A percentile compares a stretch with the other conserved stretches of the same genome.
phyloP scores from a whole-genome alignment of 2,329 filamentous ascomycete species.

The Arthrobotrys pseudoclavata region DNA sequence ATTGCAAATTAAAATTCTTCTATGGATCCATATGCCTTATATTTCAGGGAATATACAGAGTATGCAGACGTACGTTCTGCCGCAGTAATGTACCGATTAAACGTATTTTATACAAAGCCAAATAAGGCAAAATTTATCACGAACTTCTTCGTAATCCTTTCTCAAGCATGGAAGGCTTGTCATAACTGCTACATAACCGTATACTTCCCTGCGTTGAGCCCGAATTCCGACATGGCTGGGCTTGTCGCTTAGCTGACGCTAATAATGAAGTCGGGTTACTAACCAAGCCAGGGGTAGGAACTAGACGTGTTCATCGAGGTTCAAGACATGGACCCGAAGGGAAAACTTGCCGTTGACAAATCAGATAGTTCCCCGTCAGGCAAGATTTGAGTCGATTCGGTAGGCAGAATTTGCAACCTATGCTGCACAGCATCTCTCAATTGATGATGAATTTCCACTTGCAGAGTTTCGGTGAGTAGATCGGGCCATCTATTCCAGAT shows the following conservation, averaged over 20 bases:
- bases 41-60: background rate
- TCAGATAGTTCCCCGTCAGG: too few relatives aligned
- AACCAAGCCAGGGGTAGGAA: too few relatives aligned
- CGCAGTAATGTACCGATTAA: background rate
- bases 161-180: background rate
- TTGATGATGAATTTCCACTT: too few relatives aligned
- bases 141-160: background rate
- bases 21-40: background rate
- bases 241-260: slow-evolving; percentile 13
- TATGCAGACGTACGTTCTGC: background rate
- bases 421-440: too few relatives aligned
- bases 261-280: background rate
- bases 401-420: too few relatives aligned
- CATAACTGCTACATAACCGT: background rate
- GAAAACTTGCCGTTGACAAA: too few relatives aligned
- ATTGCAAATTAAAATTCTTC: too few relatives aligned
- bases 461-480: too few relatives aligned
- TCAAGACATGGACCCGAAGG: too few relatives aligned
- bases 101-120: background rate
- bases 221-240: slow-evolving; percentile 1
- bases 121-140: background rate
- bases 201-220: slow-evolving; percentile 9
- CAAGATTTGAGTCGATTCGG: too few relatives aligned
- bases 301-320: too few relatives aligned
- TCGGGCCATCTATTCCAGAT: too few relatives aligned